Evolutionary conservation across 176 grass and related monocot species (phyloP), one percentile per base, ranked within the genome.

Genomic region (Triticum timopheevii): DNA sequence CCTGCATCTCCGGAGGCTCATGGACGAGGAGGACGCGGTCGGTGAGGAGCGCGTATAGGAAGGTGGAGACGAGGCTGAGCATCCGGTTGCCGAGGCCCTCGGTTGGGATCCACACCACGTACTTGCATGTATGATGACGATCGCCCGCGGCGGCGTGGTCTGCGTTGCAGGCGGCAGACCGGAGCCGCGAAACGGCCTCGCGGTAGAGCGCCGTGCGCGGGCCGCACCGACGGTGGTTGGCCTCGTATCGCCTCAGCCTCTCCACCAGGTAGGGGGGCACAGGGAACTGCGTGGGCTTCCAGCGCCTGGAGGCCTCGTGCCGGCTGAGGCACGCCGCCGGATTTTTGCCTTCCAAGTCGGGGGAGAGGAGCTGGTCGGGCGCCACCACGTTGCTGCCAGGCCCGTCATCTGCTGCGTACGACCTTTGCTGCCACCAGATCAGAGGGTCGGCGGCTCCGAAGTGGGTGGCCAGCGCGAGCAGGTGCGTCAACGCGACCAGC

Each of bases 1-100:
- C 82, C 59, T 68, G 13, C 76, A 90, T 79, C 77, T 93, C 87
- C 3, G 82, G 22, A 0, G 83, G 24, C 38, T 87, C 84, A 49
- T 89, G 65, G 27, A 90, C 33, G 56, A 98, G 85, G 9, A 98
- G 64, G 11, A 95, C 86, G 82, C 93, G 90, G 59, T 86, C 78
- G 78, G 84, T 90, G 82, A 98, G 93, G 33, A 98, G 73, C 79
- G 95, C 91, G 79, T 87, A 98, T 39, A 98, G 89, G 82, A 98
- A 98, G 54, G 95, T 76, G 22, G 95, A 98, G 30, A 54, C 89
- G 17, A 95, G 76, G 66, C 87, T 68, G 4, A 98, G 79, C 76
- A 98, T 92, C 80, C 91, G 76, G 85, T 98, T 98, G 24, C 93
- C 96, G n/a, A 98, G 66, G 39, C 96, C 84, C 75, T 87, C 80